Evolutionary conservation across 768 basidiomycete genomes (phyloP), one percentile per base, ranked within the genome.

Genomic region (Guyanaporus albipodus): DNA sequence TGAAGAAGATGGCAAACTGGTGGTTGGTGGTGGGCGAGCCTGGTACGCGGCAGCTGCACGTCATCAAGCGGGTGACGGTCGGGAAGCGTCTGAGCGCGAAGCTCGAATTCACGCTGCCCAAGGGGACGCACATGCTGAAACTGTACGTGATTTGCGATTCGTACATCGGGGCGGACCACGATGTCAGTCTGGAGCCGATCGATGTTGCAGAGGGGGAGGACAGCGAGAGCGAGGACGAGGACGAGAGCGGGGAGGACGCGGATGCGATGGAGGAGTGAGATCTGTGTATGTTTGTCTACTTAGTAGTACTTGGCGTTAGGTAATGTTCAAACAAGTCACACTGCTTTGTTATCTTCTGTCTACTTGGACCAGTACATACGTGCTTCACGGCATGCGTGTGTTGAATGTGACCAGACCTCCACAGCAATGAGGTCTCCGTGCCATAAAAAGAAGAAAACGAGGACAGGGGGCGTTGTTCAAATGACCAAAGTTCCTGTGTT

Each of bases 1-100:
- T 70, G 44, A 86, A 85, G 68, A 97, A 97, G 74, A 79, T 91
- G 67, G 82, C 88, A 46, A 93, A 92, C 59, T 98, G 94, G 95
- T 98, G 94, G 94, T 77, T 97, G 27, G 93, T 98, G 38, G 76
- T 97, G 11, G 92, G 91, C n/a, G 88, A 94, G 42, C 75, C 85
- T 6, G 72, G 72, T 27, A 83, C 80, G n/a, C 80, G 83, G 29
- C 87, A 91, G 56, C 73, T 99, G 11, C 83, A 91, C 5, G 73
- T 90, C 69, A 73, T 83, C 70, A 80, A 94, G 78, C 85, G 85
- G 34, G 90, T 97, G 24, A 95, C 95, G 0, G 80, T 92, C 34
- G 73, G 73, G 54, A 72, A 84, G 65, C 73, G 66, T 54, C 77
- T 97, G n/a, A 71, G 73, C 15, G 85, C 88, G 51, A 92, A 92